Evolutionary conservation across 83 land plant species (phyloP), one percentile per base, ranked within the genome.

Genomic region (Diphasiastrum complanatum): DNA sequence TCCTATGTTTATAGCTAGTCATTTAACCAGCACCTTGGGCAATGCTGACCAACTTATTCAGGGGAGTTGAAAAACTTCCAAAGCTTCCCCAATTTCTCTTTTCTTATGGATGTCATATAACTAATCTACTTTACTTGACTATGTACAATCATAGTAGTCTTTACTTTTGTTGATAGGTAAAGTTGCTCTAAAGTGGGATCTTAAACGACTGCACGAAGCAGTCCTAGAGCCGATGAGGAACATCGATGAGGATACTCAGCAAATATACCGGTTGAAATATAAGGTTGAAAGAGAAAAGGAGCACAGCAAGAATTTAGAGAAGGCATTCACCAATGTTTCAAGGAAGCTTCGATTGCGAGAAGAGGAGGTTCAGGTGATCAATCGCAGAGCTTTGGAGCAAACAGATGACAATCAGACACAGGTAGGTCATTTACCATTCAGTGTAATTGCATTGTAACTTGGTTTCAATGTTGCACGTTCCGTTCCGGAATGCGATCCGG

Each of bases 201-300:
- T 83, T 69, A 75, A 65, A 28, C 77, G 81, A 5, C 78, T 84
- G 34, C 77, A 75, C 23, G 81, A 86, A 37, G 80, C 65, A 70
- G 92, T 90, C 50, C 78, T 83, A n/a, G 63, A 22, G 22, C 80
- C 74, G 18, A 77, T 90, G 79, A 80, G 63, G 60, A 80, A 81
- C 30, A 90, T 90, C 85, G 67, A 66, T 46, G 92, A 81, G 65
- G 85, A 83, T 28, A 86, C 73, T 61, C 81, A 79, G 49, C 72
- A 77, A 31, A 58, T 86, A 29, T 45, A 10, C 35, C 69, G 40
- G 32, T 50, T 68, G 12, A 79, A 81, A 68, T 52, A 54, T 45
- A 78, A 71, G 35, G 79, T 70, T 50, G 80, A 66, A 12, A 67
- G 63, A 48, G 75, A 75, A 32, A 50, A 69, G 51, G 68, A 71